These are phyloP conservation scores for Arbutus unedo DNA, from an alignment of 148 eudicot species.

Conservation along the genomic window DNA sequence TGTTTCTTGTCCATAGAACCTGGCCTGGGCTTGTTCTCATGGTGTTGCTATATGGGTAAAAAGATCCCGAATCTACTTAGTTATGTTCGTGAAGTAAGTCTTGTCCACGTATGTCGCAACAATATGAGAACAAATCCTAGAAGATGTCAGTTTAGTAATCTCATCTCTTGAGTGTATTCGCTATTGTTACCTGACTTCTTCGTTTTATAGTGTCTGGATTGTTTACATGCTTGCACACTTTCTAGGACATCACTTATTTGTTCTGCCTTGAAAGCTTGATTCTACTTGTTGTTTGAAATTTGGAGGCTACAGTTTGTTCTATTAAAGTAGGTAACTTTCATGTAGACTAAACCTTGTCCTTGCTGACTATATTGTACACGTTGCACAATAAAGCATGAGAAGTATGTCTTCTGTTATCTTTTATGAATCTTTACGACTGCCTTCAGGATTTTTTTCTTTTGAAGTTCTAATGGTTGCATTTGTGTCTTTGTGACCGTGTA, in stretches of 20 bases:
- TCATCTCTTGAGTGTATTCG: background rate
- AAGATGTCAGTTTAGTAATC: no score
- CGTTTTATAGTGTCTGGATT: background rate
- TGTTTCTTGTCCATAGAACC: background rate
- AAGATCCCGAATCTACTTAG: background rate
- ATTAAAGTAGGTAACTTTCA: no score
- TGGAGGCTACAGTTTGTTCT: no score
- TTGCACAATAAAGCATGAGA: background rate
- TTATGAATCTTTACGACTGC: background rate
- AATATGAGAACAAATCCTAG: no score
- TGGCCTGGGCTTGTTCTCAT: background rate
- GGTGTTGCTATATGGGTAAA: background rate
- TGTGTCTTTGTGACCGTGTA: background rate
- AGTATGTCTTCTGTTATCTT: background rate
- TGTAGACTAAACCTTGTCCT: no score
- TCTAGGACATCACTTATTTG: background rate
- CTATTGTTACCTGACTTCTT: background rate
- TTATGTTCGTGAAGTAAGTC: constrained; percentile 2
- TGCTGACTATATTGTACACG: background rate
- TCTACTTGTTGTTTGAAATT: no score
- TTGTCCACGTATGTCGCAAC: no score
- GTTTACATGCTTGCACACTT: background rate
- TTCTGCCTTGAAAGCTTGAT: background rate
- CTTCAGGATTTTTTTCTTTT: background rate
- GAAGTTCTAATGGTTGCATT: background rate